These are phyloP conservation scores for Austroboletus niveus DNA, from an alignment of 1,284 basidiomycete species.

Conservation along the genomic window DNA sequence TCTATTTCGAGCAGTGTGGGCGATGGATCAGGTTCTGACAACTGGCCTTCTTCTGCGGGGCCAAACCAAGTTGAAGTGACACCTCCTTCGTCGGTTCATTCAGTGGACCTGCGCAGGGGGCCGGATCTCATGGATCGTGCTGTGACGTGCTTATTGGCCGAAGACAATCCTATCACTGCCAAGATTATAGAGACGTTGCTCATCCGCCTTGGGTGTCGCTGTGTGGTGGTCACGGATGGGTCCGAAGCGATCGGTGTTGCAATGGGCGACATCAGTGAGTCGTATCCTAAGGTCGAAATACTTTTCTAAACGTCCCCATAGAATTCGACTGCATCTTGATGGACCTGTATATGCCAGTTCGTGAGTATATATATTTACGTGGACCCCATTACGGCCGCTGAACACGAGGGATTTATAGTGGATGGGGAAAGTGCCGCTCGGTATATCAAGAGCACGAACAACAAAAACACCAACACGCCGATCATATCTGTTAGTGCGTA, in stretches of 20 bases:
- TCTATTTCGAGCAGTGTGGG: constrained; percentile 76
- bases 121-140: constrained; percentile 73
- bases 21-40: constrained; percentile 73
- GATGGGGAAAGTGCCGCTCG: constrained; percentile 90
- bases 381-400: neutral
- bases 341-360: constrained; percentile 87
- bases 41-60: constrained; percentile 62
- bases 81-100: constrained; percentile 76
- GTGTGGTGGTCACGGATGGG: constrained; percentile 92
- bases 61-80: constrained; percentile 58
- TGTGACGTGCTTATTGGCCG: constrained; percentile 90
- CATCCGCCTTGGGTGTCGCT: constrained; percentile 89
- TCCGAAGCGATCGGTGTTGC: constrained; percentile 96
- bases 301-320: constrained; percentile 32
- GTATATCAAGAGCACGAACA: constrained; percentile 94
- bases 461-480: constrained; percentile 85
- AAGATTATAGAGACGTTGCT: constrained; percentile 95
- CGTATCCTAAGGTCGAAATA: neutral
- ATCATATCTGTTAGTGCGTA: constrained; percentile 91
- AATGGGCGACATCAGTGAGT: constrained; percentile 93
- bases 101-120: constrained; percentile 69
- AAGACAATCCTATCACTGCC: constrained; percentile 96
- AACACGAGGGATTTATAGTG: constrained; percentile 43
- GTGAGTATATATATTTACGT: constrained; percentile 48
- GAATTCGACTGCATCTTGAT: constrained; percentile 89